Percentiles rank a stretch among this genome's conserved stretches.
phyloP scores from a whole-genome alignment of 164 flowering plant genomes.

The Vitis rotundifolia region DNA sequence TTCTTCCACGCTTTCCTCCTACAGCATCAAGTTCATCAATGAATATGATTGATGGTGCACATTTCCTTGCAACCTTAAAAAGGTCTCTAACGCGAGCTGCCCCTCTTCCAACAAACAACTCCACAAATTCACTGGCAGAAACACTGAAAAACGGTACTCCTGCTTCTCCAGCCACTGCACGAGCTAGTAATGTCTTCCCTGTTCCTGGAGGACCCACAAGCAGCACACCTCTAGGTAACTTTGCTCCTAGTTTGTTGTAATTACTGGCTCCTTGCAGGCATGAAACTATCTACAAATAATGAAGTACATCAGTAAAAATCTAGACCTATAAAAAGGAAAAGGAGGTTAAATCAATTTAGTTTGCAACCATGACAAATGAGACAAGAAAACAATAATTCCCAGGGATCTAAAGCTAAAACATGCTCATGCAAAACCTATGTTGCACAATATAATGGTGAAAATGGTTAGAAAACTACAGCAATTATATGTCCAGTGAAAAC shows the following conservation, averaged over 20 bases:
- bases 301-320: not conserved
- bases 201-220: conserved; percentile 98
- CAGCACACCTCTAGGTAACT: conserved; percentile 88
- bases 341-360: not conserved
- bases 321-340: not conserved
- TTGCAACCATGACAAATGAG: too few relatives aligned
- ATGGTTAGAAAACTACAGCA: too few relatives aligned
- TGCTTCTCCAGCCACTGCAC: conserved; percentile 99
- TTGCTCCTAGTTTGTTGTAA: conserved; percentile 88
- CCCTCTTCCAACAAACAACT: conserved; percentile 98
- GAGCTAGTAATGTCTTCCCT: conserved; percentile 96
- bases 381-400: not conserved
- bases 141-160: conserved; percentile 95
- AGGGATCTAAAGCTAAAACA: not conserved
- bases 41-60: conserved; percentile 90
- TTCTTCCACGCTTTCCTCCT: conserved; percentile 96
- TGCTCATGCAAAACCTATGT: too few relatives aligned
- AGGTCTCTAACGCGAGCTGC: conserved; percentile 98
- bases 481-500: too few relatives aligned
- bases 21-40: conserved; percentile 99
- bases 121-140: conserved; percentile 99
- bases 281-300: conserved; percentile 61
- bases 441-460: too few relatives aligned
- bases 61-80: conserved; percentile 79
- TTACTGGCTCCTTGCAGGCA: conserved; percentile 87